Evolutionary conservation across 495 filamentous ascomycete species (phyloP).

Genomic region (Hypomontagnella submonticulosa): DNA sequence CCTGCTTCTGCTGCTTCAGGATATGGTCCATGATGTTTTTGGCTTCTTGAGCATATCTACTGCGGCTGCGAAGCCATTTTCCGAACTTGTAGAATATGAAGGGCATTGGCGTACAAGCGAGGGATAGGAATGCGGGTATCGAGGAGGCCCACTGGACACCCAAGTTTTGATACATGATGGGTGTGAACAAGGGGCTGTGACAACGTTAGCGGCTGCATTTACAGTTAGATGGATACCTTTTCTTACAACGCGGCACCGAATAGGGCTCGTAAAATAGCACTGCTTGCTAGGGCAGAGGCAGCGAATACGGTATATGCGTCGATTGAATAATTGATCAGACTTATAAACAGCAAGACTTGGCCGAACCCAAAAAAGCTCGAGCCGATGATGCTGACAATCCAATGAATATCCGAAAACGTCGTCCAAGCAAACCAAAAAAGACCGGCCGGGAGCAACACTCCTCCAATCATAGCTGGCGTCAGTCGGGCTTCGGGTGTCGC

Average conservation of each 20-base stretch:
- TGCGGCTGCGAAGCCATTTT: not conserved
- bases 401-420: conserved; percentile 73
- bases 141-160: conserved; percentile 75
- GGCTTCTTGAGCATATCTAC: too few relatives aligned
- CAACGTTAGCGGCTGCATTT: too few relatives aligned
- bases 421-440: conserved; percentile 79
- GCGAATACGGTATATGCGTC: conserved; percentile 79
- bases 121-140: conserved; percentile 69
- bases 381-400: conserved; percentile 72
- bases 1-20: too few relatives aligned
- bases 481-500: conserved; percentile 77
- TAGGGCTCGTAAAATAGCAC: conserved; percentile 61
- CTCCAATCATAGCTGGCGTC: conserved; percentile 75
- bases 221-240: too few relatives aligned
- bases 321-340: conserved; percentile 75
- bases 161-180: conserved; percentile 69
- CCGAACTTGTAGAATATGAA: conserved; percentile 73
- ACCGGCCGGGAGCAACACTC: conserved; percentile 73
- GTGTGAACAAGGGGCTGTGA: conserved; percentile 51
- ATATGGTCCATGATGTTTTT: too few relatives aligned
- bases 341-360: conserved; percentile 75
- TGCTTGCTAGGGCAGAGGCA: conserved; percentile 75
- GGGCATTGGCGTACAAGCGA: conserved; percentile 72
- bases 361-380: conserved; percentile 74
- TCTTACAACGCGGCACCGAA: conserved; percentile 32